Percentiles rank a stretch among this genome's conserved stretches.
These are phyloP conservation scores for Podila clonocystis DNA, from an alignment of 192 early-diverging fungal genomes.

Conservation along the genomic window DNA sequence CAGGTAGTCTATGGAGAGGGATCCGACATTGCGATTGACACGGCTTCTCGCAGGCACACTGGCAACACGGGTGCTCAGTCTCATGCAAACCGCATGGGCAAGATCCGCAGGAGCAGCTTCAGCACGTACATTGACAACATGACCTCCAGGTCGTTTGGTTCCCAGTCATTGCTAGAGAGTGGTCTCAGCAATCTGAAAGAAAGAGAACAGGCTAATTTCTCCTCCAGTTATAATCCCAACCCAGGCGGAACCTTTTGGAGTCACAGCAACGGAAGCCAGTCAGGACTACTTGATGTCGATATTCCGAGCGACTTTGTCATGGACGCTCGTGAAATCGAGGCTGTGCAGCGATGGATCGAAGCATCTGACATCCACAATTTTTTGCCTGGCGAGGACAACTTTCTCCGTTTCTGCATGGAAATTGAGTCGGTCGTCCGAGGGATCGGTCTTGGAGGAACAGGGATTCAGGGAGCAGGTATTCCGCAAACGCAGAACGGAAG, in stretches of 20 bases:
- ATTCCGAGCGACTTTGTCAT: slow-evolving; percentile 26
- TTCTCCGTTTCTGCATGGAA: slow-evolving; percentile 55
- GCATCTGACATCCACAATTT: slow-evolving; percentile 49
- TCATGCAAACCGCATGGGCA: not conserved
- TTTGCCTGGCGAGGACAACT: slow-evolving; percentile 53
- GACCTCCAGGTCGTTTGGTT: slow-evolving; percentile 24
- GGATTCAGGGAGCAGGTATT: slow-evolving; percentile 29
- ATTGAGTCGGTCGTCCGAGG: slow-evolving; percentile 41
- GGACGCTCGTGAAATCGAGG: slow-evolving; percentile 41
- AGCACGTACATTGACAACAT: slow-evolving; percentile 44
- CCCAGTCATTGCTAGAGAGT: slow-evolving; percentile 20
- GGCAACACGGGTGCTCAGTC: slow-evolving; percentile 5
- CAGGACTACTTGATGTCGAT: slow-evolving; percentile 4
- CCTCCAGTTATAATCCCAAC: slow-evolving; percentile 12
- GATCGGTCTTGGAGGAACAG: slow-evolving; percentile 40
- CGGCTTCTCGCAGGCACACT: slow-evolving; percentile 4
- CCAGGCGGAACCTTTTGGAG: slow-evolving; percentile 10
- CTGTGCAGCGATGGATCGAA: slow-evolving; percentile 45
- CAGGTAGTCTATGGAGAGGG: slow-evolving; percentile 5
- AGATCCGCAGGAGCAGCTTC: slow-evolving; percentile 35
- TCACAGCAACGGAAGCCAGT: slow-evolving; percentile 7
- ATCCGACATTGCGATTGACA: not conserved
- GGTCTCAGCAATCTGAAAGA: slow-evolving; percentile 37
- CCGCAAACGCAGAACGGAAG: slow-evolving; percentile 29
- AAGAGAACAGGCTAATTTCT: slow-evolving; percentile 21